Conservation (phyloP, 345 rosid species). For the Laguncularia racemosa region DNA sequence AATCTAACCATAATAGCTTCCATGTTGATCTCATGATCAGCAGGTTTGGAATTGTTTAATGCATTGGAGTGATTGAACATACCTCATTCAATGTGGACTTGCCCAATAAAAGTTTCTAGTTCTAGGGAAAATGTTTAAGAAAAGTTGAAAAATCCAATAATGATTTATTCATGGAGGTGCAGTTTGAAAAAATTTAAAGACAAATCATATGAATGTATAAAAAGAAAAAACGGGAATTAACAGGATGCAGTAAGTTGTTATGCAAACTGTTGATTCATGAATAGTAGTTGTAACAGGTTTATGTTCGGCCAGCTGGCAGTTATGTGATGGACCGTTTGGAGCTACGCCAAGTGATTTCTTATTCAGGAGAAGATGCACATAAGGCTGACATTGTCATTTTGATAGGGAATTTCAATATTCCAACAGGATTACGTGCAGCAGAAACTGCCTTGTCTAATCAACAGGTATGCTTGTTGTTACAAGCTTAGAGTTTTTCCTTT, state of each 20-base stretch:
- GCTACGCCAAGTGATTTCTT: conserved; percentile 63
- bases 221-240: neutral
- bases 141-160: no score
- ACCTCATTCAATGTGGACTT: no score
- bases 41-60: no score
- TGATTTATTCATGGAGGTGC: no score
- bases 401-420: conserved; percentile 65
- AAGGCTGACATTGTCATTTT: conserved; percentile 53
- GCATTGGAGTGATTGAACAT: no score
- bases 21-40: no score
- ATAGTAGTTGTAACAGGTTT: conserved; percentile 34
- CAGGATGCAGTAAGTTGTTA: neutral
- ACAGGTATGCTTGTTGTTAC: conserved; percentile 34
- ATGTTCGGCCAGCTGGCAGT: conserved; percentile 91
- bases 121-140: no score
- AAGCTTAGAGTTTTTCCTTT: neutral
- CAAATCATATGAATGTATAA: no score
- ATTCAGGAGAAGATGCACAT: conserved; percentile 39
- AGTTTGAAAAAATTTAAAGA: no score
- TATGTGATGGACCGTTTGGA: conserved; percentile 91
- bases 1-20: no score
- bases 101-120: no score
- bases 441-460: conserved; percentile 77
- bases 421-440: conserved; percentile 72
- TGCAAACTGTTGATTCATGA: neutral